These are phyloP conservation scores for Acidiella bohemica DNA, from an alignment of 495 filamentous ascomycete species.

Conservation along the genomic window DNA sequence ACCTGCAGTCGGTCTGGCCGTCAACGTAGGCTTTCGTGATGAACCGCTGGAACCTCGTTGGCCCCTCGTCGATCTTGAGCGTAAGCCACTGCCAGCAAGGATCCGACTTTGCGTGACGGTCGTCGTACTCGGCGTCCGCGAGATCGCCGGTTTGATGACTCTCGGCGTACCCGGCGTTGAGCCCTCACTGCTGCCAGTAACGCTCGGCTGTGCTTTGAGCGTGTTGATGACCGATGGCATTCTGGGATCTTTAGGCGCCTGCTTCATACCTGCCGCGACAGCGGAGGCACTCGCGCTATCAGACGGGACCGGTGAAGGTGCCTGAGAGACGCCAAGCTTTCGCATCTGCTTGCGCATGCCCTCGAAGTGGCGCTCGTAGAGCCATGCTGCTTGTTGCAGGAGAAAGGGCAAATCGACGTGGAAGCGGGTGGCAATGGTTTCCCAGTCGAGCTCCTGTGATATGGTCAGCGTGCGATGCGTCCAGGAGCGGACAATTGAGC, in stretches of 20 bases:
- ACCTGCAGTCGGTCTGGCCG: background rate
- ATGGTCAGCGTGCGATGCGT: no score
- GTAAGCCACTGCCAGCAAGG: conserved; percentile 8
- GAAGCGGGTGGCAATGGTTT: conserved; percentile 34
- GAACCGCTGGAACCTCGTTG: conserved; percentile 15
- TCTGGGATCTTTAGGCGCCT: conserved; percentile 36
- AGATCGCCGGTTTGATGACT: conserved; percentile 26
- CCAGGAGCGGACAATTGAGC: background rate
- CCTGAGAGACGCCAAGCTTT: conserved; percentile 46
- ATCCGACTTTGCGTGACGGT: conserved; percentile 32
- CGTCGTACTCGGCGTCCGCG: conserved; percentile 34
- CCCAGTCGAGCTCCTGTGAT: conserved; percentile 22
- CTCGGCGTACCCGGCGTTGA: conserved; percentile 29
- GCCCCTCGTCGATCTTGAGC: conserved; percentile 7
- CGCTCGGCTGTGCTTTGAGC: conserved; percentile 42
- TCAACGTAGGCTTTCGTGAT: conserved; percentile 1
- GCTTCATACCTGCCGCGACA: conserved; percentile 26
- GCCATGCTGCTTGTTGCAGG: conserved; percentile 86
- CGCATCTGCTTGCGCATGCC: conserved; percentile 85
- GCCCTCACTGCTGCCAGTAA: conserved; percentile 37
- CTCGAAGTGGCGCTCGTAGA: conserved; percentile 79
- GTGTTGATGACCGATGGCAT: conserved; percentile 50
- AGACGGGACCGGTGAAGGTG: conserved; percentile 33
- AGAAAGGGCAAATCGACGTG: conserved; percentile 76
- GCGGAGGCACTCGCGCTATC: conserved; percentile 16